A percentile compares a stretch with the other conserved stretches of the same genome.
Evolutionary conservation across 2,329 filamentous ascomycete genomes (phyloP).

Genomic region (Xylariaceae sp.): DNA sequence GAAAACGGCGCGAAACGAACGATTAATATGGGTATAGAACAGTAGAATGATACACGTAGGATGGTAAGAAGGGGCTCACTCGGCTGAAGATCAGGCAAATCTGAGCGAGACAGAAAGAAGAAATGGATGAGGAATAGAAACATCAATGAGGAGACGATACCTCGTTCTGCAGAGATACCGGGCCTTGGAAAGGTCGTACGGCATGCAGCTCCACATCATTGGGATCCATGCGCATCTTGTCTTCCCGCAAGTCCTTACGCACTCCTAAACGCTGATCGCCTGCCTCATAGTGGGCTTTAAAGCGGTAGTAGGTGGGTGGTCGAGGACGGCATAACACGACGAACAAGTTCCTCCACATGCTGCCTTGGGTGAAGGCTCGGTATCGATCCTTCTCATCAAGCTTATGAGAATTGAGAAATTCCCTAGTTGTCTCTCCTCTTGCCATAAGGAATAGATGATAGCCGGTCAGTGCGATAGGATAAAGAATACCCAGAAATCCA

Average conservation of each 20-base stretch:
- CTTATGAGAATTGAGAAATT: constrained; percentile 94
- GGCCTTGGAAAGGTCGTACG: constrained; percentile 54
- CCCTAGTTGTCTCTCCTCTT: constrained; percentile 87
- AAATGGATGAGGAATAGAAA: neutral
- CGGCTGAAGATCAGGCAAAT: constrained; percentile 1
- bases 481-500: constrained; percentile 65
- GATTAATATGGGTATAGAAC: constrained; percentile 20
- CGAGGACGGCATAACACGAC: constrained; percentile 77
- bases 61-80: neutral
- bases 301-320: constrained; percentile 81
- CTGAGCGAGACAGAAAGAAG: neutral
- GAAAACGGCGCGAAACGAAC: constrained; percentile 8
- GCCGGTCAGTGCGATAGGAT: constrained; percentile 74
- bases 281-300: constrained; percentile 69
- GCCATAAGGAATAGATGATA: constrained; percentile 92
- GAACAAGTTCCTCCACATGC: constrained; percentile 69
- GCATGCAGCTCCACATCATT: constrained; percentile 69
- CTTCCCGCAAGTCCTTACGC: constrained; percentile 47
- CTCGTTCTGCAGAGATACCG: constrained; percentile 38
- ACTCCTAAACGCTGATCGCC: constrained; percentile 80
- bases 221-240: constrained; percentile 47
- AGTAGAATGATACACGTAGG: constrained; percentile 7
- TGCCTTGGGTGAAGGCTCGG: constrained; percentile 79
- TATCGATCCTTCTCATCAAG: constrained; percentile 90
- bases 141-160: constrained; percentile 19